Evolutionary conservation across 2,329 filamentous ascomycete species (phyloP), one percentile per base, ranked within the genome.

Genomic region (Ceratocystis ficicola): DNA sequence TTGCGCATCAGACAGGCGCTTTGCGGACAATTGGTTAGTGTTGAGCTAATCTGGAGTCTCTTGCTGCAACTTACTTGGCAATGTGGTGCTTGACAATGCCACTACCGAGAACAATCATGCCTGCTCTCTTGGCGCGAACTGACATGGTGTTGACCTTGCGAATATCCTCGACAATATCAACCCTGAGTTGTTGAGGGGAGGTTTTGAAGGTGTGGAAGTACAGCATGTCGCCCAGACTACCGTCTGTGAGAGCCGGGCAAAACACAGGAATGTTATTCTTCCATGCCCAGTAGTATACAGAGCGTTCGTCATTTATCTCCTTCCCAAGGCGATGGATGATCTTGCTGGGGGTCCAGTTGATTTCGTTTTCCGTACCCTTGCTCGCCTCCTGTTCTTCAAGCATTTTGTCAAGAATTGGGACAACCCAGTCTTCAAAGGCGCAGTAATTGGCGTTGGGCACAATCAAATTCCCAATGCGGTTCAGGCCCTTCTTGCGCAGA

Each of bases 31-130:
- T 46, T 15, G 3, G n/a, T 15, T 17, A 32, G 20, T 32, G 10
- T 48, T 20, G 17, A 46, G 15, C 22, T 5, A n/a, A 22, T 20
- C 5, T 4, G 20, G 22, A 15, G 12, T 44, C 3, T 17, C 15
- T 25, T 44, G 15, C 6, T 25, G n/a, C 5, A 41, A 64, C 66
- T 66, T 63, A 68, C 66, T 99, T 99, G 63, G 94, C 92, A 73
- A 99, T 97, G 75, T 99, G 94, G 73, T 99, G 94, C 78, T 99
- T 99, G 72, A 99, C 83, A n/a, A 99, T 79, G 0, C 94, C 94
- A 5, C 94, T 94, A 0, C 94, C 94, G 0, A 99, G 80, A 66
- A 99, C 90, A 70, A 99, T 92, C 87, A 97, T 97, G 63, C 94
- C 94, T 0, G 90, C 88, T 65, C 90, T 81, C 76, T 91, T 90